These are phyloP conservation scores for Akebia trifoliata DNA, from an alignment of 164 flowering plant genomes.

Conservation along the genomic window DNA sequence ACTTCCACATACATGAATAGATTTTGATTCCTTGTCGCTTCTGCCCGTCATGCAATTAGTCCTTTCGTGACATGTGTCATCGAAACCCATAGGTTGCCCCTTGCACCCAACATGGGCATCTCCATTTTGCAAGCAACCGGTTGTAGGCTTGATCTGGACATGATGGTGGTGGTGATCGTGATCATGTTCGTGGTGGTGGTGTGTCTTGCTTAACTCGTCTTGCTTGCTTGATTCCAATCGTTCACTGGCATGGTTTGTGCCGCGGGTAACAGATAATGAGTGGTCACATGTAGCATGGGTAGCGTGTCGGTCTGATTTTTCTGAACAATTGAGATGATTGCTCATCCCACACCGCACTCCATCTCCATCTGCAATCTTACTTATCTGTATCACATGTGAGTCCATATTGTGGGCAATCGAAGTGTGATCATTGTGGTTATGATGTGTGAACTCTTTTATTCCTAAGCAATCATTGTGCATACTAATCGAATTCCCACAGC, in stretches of 20 bases:
- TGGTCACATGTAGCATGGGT: neutral
- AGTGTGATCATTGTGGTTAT: slow-evolving; percentile 1
- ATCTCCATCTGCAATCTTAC: neutral
- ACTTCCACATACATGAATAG: slow-evolving; percentile 14
- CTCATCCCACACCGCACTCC: neutral
- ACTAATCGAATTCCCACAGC: too few species aligned
- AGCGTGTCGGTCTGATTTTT: neutral
- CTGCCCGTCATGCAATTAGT: neutral
- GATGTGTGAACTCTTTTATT: neutral
- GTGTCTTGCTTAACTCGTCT: neutral
- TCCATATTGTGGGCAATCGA: neutral
- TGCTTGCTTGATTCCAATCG: neutral
- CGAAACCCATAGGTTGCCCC: neutral
- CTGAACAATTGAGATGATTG: slow-evolving; percentile 1
- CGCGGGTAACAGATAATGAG: neutral
- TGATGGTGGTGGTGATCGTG: neutral
- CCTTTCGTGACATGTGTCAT: neutral
- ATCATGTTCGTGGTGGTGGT: slow-evolving; percentile 5
- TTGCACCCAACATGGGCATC: slow-evolving; percentile 1
- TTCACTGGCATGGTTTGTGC: neutral
- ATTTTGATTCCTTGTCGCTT: neutral
- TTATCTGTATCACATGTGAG: slow-evolving; percentile 9
- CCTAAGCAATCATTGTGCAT: neutral
- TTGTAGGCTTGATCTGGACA: neutral
- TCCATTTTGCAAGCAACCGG: slow-evolving; percentile 3